Base-by-base conservation (phyloP, 106 monocot species). In the Dendrobium nobile region DNA sequence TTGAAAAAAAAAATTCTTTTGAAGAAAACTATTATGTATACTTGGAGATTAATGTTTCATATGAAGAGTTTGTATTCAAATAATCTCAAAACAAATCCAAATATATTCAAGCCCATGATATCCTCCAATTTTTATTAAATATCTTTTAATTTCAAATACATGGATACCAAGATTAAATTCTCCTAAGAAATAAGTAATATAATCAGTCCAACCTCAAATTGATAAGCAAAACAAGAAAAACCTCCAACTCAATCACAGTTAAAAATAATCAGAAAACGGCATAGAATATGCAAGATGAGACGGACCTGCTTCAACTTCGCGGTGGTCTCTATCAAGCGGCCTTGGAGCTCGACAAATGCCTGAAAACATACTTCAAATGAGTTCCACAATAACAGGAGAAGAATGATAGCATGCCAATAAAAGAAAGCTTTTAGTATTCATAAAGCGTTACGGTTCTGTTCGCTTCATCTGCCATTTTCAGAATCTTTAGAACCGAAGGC, bases 331-430 rank as follows among this genome's bases (percentile, higher is more conserved):
- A 95, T 91, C 93, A 95, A 87, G 75, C 91, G 89, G 31, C 89
- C 88, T 81, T 95, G 95, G 68, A 93, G 89, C 84, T 95, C 93
- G 54, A 89, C 58, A 78, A 91, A 95, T 6, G 93, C 93, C 95
- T 95, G 81, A 56, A 58, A 81, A n/a, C 37, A 65, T 73, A 42
- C 18, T 26, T 56, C 42, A 16, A 19, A 31, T 31, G 47, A 41
- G 9, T 43, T 41, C 24, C 56, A 43, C 47, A 45, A 11, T 22
- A 78, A 54, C 17, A 58, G 47, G 8, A 42, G 73, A 58, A 27
- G 68, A 73, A 42, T 9, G 13, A 73, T 7, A 33, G 22, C 47
- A 76, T 5, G n/a, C n/a, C 48, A 9, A 76, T 51, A 20, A 11
- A 47, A 10, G 20, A 17, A 20, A 24, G 26, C 20, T 51, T 45